Conservation (phyloP, 78 protist species). For the Dictyostelium citrinum region DNA sequence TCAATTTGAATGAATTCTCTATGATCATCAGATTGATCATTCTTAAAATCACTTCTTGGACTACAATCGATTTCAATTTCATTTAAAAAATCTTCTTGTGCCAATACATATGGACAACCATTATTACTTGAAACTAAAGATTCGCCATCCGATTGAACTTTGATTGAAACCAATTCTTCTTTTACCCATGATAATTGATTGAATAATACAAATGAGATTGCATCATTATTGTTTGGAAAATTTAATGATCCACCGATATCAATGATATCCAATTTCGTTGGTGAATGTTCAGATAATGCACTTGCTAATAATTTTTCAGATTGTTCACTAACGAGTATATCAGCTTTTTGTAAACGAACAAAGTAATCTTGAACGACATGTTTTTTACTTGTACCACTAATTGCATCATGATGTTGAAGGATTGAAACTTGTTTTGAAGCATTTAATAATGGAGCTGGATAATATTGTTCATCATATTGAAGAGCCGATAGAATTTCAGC, state of each 20-base stretch:
- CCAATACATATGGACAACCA: background rate
- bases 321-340: background rate
- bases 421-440: slow-evolving; percentile 8
- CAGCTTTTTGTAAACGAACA: background rate
- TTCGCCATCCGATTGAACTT: background rate
- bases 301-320: background rate
- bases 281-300: background rate
- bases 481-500: background rate
- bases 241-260: background rate
- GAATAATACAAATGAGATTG: background rate
- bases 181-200: background rate
- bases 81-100: background rate
- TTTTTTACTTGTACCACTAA: slow-evolving; percentile 24
- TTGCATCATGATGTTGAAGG: slow-evolving; percentile 57
- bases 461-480: background rate
- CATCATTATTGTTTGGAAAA: background rate
- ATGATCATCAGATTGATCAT: background rate
- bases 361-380: slow-evolving; percentile 20
- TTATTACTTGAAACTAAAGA: background rate
- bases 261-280: background rate
- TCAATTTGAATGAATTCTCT: slow-evolving; percentile 19
- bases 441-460: background rate
- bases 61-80: slow-evolving; percentile 4
- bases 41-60: background rate
- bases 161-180: background rate